Evolutionary conservation across 352 stramenopile species (phyloP).

Genomic region (Pythium aristosporum): DNA sequence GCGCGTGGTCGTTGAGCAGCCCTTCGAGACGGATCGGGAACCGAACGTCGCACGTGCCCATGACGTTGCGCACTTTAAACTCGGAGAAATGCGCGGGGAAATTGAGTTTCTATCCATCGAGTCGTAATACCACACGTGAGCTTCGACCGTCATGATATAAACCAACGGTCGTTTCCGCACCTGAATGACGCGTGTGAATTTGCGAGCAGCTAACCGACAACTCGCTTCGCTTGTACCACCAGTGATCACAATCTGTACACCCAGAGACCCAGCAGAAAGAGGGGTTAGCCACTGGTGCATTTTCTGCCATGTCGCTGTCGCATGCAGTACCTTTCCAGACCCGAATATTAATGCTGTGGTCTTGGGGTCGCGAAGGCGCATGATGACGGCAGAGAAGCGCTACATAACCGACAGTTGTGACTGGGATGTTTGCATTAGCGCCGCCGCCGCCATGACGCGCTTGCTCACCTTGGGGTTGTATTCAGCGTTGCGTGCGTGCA

Average conservation of each 20-base stretch:
- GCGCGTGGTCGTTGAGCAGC: constrained; percentile 95
- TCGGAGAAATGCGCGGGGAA: constrained; percentile 84
- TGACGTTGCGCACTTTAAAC: constrained; percentile 98
- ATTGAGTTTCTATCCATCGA: constrained; percentile 76
- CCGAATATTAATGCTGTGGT: constrained; percentile 98
- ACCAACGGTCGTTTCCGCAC: constrained; percentile 22
- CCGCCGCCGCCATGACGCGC: not conserved
- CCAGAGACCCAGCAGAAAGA: not conserved
- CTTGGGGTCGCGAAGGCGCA: constrained; percentile 94
- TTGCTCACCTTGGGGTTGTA: constrained; percentile 96
- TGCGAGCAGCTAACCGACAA: constrained; percentile 78
- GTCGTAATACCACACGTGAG: not conserved
- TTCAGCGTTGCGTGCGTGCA: constrained; percentile 98
- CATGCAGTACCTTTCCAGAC: constrained; percentile 88
- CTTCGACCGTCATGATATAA: not conserved
- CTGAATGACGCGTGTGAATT: constrained; percentile 87
- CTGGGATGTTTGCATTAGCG: not conserved
- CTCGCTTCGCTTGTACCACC: constrained; percentile 81
- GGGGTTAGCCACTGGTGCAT: not conserved
- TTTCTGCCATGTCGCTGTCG: not conserved
- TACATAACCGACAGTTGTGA: constrained; percentile 18
- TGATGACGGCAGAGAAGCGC: constrained; percentile 96
- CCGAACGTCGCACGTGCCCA: constrained; percentile 96
- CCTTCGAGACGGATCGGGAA: constrained; percentile 99
- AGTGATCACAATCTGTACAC: constrained; percentile 77